Evolutionary conservation across 2,329 filamentous ascomycete species (phyloP), one percentile per base, ranked within the genome.

Genomic region (Pseudogymnoascus sp.): DNA sequence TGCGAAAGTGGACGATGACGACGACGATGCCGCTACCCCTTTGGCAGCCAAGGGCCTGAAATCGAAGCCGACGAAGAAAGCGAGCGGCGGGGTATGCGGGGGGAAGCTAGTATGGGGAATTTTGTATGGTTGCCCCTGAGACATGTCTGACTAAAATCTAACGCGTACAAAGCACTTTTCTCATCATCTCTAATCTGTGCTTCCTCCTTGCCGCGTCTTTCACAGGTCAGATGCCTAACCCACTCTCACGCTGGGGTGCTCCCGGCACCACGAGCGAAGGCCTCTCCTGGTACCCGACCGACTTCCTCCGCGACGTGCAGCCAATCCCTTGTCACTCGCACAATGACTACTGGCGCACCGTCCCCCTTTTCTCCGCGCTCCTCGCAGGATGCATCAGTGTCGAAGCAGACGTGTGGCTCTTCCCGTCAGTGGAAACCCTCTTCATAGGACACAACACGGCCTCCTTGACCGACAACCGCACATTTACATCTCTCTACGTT

Each of bases 341-440:
- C 71, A 89, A 90, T 68, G 87, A 90, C 72, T 90, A 90, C 73
- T 88, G 84, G 84, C 82, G 85, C 59, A 77, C 78, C 16, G 77
- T 82, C 0, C 87, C 88, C 0, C 77, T 91, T 3, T 86, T 83
- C 68, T 84, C 84, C 10, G 88, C 88, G 21, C 72, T 88, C 1
- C 73, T 76, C 6, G 80, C 81, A 4, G 84, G 85, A 5, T 88
- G 84, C 67, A 82, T 83, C 5, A 82, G 85, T 8, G 78, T 89
- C 3, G 88, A 91, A 74, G 87, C 86, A 2, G 89, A 91, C 70
- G 82, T 91, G 21, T 91, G 86, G 85, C 76, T 84, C 1, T 81
- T 81, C 59, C 78, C 81, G 62, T 56, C 50, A 14, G 50, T 21
- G 4, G 72, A 78, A 4, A 78, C 84, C 10, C 78, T 91, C 5